Evolutionary conservation across 176 grass and related monocot genomes (phyloP), one percentile per base, ranked within the genome.

Genomic region (Hordeum marinum): DNA sequence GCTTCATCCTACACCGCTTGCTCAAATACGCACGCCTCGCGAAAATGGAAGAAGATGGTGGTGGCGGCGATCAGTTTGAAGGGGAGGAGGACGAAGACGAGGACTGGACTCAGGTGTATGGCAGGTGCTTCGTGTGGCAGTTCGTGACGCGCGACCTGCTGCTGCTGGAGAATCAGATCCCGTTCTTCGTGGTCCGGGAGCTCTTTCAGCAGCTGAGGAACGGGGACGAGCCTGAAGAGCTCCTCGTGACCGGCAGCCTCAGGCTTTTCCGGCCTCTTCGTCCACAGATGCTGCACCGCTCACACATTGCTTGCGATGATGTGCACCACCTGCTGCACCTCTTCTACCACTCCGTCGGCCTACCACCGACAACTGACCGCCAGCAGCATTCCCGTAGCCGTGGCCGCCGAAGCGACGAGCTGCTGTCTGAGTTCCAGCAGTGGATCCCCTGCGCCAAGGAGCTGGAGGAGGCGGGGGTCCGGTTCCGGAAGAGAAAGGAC

Each of bases 391-490:
- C 52, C 2, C 9, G 3, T 9, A 3, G 58, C 1, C n/a, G 57
- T 4, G 2, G 2, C 58, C 21, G 9, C 9, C 58, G n/a, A 60
- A 24, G 7, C n/a, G 58, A 60, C 1, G 58, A 23, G 8, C 20
- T 60, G 3, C 9, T 60, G 9, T 11, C n/a, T 8, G 58, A 60
- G 58, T 9, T 24, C 9, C 21, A 3, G 9, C n/a, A 60, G 58
- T 60, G 58, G 58, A 60, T 60, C n/a, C 58, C 58, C 3, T 60
- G 58, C n/a, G 58, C 58, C n/a, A 60, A 60, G 58, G 58, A 60
- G 58, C 58, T 60, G n/a, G 58, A 60, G 58, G 58, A 60, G 58
- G n/a, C 85, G 0, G 88, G 88, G 1, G 61, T 94, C 7, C 66
- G 31, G 4, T 77, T 88, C 68, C 74, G 1, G 20, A 57, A 34